phyloP scores from a whole-genome alignment of 202 grass and related monocot species.

The Elaeis oleifera region DNA sequence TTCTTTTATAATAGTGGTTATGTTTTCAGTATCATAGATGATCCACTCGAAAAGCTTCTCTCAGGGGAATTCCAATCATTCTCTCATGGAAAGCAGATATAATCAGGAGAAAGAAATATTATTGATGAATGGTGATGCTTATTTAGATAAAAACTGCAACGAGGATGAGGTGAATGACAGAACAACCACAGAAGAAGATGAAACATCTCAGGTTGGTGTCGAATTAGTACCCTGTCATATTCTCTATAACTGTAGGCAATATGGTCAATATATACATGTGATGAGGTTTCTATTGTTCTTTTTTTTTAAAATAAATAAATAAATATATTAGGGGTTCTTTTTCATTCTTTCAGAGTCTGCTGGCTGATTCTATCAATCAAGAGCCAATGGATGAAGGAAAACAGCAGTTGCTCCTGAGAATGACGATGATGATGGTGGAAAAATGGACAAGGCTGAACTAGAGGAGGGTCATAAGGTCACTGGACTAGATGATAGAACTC shows the following conservation, averaged over 20 bases:
- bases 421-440: conserved; percentile 8
- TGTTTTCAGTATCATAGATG: too few relatives aligned
- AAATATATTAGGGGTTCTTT: too few relatives aligned
- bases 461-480: conserved; percentile 18
- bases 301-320: too few relatives aligned
- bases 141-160: neutral
- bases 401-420: conserved; percentile 32
- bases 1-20: too few relatives aligned
- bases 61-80: neutral
- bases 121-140: neutral
- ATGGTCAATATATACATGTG: too few relatives aligned
- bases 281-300: too few relatives aligned
- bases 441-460: conserved; percentile 41
- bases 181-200: conserved; percentile 1
- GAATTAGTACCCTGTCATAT: neutral
- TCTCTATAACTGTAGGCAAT: too few relatives aligned
- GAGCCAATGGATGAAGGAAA: conserved; percentile 11
- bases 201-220: neutral
- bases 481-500: conserved; percentile 50
- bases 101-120: neutral
- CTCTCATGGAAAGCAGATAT: neutral
- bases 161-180: neutral
- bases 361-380: neutral
- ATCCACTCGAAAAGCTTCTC: neutral
- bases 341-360: conserved; percentile 9